These are phyloP conservation scores for Jamesozyma rosinii DNA, from an alignment of 805 yeast genomes.

Conservation along the genomic window DNA sequence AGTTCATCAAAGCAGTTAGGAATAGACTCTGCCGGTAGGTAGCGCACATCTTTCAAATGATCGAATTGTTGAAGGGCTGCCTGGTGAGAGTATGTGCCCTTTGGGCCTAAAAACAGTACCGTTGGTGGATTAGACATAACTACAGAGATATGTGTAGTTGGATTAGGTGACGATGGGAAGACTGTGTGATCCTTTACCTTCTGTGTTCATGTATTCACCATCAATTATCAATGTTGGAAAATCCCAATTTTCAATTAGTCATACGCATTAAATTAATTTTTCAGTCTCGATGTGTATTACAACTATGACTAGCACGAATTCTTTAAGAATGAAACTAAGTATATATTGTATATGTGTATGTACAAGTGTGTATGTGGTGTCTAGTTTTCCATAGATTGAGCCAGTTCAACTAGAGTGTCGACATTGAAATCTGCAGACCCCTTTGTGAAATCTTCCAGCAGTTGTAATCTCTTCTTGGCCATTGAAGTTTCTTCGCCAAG, in stretches of 20 bases:
- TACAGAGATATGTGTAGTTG: not conserved
- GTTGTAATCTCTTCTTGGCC: conserved; percentile 41
- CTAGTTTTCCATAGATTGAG: conserved; percentile 55
- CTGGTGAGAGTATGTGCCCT: conserved; percentile 89
- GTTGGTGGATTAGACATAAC: not conserved
- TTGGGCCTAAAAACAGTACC: conserved; percentile 79
- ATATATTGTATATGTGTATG: not conserved
- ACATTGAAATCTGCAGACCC: conserved; percentile 62
- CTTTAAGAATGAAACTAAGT: too few species aligned
- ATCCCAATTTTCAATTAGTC: not conserved
- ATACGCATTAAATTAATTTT: too few species aligned
- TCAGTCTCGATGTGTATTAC: too few species aligned
- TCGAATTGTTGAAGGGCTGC: conserved; percentile 54
- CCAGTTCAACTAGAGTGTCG: conserved; percentile 58
- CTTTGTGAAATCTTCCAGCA: conserved; percentile 58
- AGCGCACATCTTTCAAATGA: conserved; percentile 21
- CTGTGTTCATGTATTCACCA: not conserved
- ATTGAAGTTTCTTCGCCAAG: conserved; percentile 36
- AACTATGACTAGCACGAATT: too few species aligned
- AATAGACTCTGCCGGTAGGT: conserved; percentile 29
- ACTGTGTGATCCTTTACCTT: too few species aligned
- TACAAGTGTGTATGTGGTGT: too few species aligned
- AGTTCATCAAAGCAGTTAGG: conserved; percentile 59
- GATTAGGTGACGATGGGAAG: too few species aligned
- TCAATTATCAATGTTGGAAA: not conserved